A percentile compares a stretch with the other conserved stretches of the same genome.
These are phyloP conservation scores for Phytopythium montanum DNA, from an alignment of 352 stramenopile species.

Conservation along the genomic window DNA sequence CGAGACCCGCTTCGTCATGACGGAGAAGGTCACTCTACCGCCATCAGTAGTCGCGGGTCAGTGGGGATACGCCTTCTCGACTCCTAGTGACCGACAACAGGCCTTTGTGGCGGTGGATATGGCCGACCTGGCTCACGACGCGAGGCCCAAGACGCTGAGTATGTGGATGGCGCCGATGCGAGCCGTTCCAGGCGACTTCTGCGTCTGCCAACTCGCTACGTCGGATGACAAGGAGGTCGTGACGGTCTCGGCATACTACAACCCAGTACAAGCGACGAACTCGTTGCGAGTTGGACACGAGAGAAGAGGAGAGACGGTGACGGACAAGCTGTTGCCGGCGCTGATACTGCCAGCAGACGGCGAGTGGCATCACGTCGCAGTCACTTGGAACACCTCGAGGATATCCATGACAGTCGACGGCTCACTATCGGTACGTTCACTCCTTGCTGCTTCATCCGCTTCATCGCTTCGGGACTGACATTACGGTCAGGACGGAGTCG, in stretches of 20 bases:
- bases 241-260: conserved; percentile 13
- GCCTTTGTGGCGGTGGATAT: conserved; percentile 11
- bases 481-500: background rate
- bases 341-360: background rate
- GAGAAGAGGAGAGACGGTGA: background rate
- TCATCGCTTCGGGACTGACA: background rate
- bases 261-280: background rate
- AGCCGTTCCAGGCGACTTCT: conserved; percentile 3
- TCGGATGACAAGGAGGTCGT: background rate
- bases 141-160: conserved; percentile 8
- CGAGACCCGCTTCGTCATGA: conserved; percentile 45
- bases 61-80: conserved; percentile 24
- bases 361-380: conserved; percentile 10
- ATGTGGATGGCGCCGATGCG: conserved; percentile 12
- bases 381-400: conserved; percentile 5
- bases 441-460: background rate
- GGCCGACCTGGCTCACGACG: background rate
- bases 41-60: conserved; percentile 16
- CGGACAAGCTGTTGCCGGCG: background rate
- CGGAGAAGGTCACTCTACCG: background rate
- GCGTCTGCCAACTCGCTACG: conserved; percentile 12
- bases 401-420: conserved; percentile 5
- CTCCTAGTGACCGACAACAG: conserved; percentile 9
- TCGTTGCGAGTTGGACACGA: background rate
- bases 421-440: conserved; percentile 2